Conservation (phyloP, 495 filamentous ascomycete species). For the Penicillium goetzii region DNA sequence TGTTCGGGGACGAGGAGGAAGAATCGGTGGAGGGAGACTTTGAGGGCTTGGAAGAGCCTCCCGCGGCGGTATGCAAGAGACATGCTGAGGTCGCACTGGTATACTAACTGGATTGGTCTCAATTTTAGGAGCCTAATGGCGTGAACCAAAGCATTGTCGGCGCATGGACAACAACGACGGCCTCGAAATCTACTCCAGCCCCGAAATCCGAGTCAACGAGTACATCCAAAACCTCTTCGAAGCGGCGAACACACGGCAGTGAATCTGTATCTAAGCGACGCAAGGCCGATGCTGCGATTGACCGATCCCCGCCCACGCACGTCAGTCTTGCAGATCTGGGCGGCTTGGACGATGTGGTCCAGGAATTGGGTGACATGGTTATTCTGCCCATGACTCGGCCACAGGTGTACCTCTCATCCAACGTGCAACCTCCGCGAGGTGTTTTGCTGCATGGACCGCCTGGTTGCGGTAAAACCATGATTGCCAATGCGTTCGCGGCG, state of each 20-base stretch:
- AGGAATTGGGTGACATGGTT: constrained; percentile 76
- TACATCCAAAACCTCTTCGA: constrained; percentile 38
- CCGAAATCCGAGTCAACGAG: constrained; percentile 39
- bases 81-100: not conserved
- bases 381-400: constrained; percentile 79
- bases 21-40: constrained; percentile 66
- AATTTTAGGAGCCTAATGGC: constrained; percentile 60
- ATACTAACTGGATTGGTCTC: constrained; percentile 14
- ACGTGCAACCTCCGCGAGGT: constrained; percentile 77
- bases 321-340: constrained; percentile 81
- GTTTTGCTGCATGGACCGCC: constrained; percentile 91
- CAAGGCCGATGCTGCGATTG: constrained; percentile 56
- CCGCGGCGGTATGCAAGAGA: constrained; percentile 33
- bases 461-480: constrained; percentile 93
- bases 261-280: constrained; percentile 71
- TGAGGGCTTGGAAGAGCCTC: constrained; percentile 59
- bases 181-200: constrained; percentile 37
- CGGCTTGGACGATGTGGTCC: constrained; percentile 79
- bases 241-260: constrained; percentile 61
- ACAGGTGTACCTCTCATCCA: constrained; percentile 62
- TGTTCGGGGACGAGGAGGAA: constrained; percentile 52
- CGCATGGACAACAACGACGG: constrained; percentile 58
- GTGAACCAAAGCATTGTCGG: constrained; percentile 77
- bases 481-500: constrained; percentile 88
- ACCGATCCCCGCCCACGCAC: constrained; percentile 74